Conservation (phyloP, 176 grass and related monocot species). For the Oryza longistaminata region DNA sequence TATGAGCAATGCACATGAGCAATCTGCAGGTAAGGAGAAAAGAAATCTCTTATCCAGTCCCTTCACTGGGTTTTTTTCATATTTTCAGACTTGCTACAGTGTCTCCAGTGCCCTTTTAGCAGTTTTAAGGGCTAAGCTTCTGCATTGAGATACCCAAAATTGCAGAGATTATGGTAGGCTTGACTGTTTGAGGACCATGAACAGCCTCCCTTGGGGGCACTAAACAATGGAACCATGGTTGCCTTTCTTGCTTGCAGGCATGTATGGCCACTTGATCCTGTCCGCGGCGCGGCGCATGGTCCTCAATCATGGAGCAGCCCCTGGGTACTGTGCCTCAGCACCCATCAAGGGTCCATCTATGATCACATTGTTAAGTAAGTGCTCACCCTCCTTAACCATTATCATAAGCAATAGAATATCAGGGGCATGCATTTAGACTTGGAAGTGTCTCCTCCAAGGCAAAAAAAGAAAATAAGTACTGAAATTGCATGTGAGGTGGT, state of each 20-base stretch:
- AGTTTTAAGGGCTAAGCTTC: conserved; percentile 44
- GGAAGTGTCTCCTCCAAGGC: conserved; percentile 54
- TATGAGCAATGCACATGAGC: conserved; percentile 48
- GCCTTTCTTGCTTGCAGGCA: conserved; percentile 50
- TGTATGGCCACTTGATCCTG: conserved; percentile 57
- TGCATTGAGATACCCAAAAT: conserved; percentile 17
- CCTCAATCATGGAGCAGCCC: conserved; percentile 43
- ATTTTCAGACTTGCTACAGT: conserved; percentile 18
- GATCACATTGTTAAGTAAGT: conserved; percentile 34
- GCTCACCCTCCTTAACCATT: conserved; percentile 25
- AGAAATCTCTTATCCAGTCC: conserved; percentile 10
- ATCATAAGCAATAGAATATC: conserved; percentile 36
- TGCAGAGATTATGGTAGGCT: conserved; percentile 42
- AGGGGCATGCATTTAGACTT: conserved; percentile 49
- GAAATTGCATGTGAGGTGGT: conserved; percentile 40
- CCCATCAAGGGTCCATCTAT: conserved; percentile 46
- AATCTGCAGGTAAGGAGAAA: conserved; percentile 34
- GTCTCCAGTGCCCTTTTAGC: conserved; percentile 31
- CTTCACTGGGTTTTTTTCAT: conserved; percentile 19
- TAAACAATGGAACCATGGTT: conserved; percentile 43
- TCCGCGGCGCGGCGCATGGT: conserved; percentile 36
- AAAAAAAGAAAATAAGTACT: conserved; percentile 35
- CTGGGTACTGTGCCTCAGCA: conserved; percentile 38
- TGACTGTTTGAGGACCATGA: conserved; percentile 48
- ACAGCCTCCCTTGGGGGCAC: conserved; percentile 31